Evolutionary conservation across 345 rosid species (phyloP).

Genomic region (Eucalyptus marginata): DNA sequence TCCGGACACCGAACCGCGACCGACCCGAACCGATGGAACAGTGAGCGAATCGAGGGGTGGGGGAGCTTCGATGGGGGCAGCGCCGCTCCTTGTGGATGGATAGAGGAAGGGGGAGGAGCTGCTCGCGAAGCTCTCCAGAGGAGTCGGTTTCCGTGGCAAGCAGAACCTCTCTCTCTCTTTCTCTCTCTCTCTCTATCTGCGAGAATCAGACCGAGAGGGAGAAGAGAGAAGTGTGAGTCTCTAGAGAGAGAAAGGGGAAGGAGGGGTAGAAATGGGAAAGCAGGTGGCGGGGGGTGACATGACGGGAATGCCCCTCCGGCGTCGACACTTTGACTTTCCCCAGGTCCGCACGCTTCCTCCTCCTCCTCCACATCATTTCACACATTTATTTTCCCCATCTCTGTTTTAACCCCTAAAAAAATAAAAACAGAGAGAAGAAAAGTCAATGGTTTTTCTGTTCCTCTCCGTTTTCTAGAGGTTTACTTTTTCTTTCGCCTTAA

Average conservation of each 20-base stretch:
- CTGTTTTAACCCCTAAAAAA: not conserved
- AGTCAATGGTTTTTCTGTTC: not conserved
- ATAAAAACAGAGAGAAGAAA: not conserved
- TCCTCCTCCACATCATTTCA: not conserved
- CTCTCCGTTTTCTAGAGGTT: not conserved
- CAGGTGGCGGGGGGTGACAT: not conserved
- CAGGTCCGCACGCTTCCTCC: not conserved
- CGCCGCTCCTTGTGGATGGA: not conserved
- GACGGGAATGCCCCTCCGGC: not conserved
- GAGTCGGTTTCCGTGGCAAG: not conserved
- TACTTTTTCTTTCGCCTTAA: not conserved
- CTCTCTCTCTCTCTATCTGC: not conserved
- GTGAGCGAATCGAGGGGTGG: not conserved
- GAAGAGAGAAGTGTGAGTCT: not conserved
- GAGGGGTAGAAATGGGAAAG: not conserved
- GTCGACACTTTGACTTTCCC: not conserved
- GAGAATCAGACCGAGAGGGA: not conserved
- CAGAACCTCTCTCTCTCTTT: not conserved
- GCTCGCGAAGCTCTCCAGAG: not conserved
- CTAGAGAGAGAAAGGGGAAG: not conserved
- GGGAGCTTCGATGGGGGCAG: not conserved
- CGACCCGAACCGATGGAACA: not conserved
- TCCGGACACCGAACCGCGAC: not conserved
- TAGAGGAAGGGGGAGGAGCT: not conserved
- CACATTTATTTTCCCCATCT: not conserved